Evolutionary conservation across 148 eudicot species (phyloP).

Genomic region (Fallopia convolvulus): DNA sequence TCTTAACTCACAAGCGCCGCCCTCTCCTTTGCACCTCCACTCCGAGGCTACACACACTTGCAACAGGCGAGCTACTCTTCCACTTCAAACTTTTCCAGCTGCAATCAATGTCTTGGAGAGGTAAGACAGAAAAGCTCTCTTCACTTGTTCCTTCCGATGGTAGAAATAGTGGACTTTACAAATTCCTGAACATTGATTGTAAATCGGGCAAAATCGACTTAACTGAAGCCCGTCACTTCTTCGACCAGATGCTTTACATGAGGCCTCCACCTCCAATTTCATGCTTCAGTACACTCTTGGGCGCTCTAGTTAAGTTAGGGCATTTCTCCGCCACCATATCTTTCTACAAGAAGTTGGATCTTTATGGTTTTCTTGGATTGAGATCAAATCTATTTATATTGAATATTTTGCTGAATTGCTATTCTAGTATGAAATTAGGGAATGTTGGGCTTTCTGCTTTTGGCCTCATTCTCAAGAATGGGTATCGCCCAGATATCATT

Average conservation of each 20-base stretch:
- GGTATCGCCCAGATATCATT: conserved; percentile 10
- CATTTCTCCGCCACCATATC: conserved; percentile 7
- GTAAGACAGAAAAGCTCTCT: neutral
- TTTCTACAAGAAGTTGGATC: conserved; percentile 13
- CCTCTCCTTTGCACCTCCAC: too few species aligned
- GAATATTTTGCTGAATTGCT: conserved; percentile 25
- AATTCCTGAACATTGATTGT: neutral
- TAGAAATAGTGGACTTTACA: neutral
- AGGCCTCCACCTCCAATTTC: conserved; percentile 15
- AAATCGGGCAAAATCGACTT: neutral
- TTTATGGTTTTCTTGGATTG: neutral
- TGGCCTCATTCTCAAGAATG: conserved; percentile 21
- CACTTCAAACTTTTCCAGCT: neutral
- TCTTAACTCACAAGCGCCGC: too few species aligned
- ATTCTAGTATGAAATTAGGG: conserved; percentile 17
- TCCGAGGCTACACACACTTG: too few species aligned
- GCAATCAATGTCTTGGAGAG: neutral
- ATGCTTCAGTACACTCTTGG: conserved; percentile 15
- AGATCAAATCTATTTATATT: conserved; percentile 17
- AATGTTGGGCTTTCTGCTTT: conserved; percentile 18
- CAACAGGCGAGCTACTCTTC: neutral
- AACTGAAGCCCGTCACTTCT: conserved; percentile 4
- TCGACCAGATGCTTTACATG: conserved; percentile 18
- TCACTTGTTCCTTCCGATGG: neutral
- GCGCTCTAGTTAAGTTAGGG: conserved; percentile 17